phyloP scores from a whole-genome alignment of 2,329 filamentous ascomycete genomes.

The Penicillium psychrosexuale region DNA sequence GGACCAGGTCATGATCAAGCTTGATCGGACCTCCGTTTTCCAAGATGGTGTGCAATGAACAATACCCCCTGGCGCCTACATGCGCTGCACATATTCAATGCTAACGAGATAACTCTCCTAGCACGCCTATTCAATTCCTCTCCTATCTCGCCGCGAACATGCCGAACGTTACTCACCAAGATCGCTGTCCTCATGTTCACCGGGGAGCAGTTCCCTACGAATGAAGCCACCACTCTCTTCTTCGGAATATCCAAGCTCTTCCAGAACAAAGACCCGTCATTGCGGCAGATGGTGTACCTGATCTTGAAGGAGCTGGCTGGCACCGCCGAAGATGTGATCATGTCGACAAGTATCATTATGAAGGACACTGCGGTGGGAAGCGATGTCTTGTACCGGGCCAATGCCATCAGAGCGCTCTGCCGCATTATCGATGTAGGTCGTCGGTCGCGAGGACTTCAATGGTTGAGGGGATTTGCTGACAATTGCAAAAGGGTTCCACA shows the following conservation, averaged over 20 bases:
- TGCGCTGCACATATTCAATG: conserved; percentile 18
- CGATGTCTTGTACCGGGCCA: conserved; percentile 89
- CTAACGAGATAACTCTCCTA: conserved; percentile 43
- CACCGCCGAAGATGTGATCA: conserved; percentile 97
- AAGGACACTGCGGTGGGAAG: conserved; percentile 96
- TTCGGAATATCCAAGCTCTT: conserved; percentile 99
- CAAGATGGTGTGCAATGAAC: conserved; percentile 74
- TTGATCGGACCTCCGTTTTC: conserved; percentile 96
- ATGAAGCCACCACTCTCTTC: conserved; percentile 97
- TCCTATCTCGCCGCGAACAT: conserved; percentile 94
- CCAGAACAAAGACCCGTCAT: conserved; percentile 97
- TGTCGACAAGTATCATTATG: conserved; percentile 99
- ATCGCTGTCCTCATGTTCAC: conserved; percentile 95
- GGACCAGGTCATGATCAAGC: conserved; percentile 89
- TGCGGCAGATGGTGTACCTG: conserved; percentile 98
- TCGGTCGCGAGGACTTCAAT: neutral
- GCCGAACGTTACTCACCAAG: conserved; percentile 94
- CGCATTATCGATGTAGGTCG: conserved; percentile 82
- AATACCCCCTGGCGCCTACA: conserved; percentile 22
- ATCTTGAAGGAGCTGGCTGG: conserved; percentile 95
- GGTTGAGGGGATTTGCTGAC: conserved; percentile 13
- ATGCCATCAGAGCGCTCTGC: conserved; percentile 92
- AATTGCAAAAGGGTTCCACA: conserved; percentile 67
- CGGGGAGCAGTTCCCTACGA: conserved; percentile 92
- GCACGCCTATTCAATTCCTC: conserved; percentile 97